These are phyloP conservation scores for Basidiobolus heterosporus DNA, from an alignment of 371 early-diverging fungal genomes.

Conservation along the genomic window DNA sequence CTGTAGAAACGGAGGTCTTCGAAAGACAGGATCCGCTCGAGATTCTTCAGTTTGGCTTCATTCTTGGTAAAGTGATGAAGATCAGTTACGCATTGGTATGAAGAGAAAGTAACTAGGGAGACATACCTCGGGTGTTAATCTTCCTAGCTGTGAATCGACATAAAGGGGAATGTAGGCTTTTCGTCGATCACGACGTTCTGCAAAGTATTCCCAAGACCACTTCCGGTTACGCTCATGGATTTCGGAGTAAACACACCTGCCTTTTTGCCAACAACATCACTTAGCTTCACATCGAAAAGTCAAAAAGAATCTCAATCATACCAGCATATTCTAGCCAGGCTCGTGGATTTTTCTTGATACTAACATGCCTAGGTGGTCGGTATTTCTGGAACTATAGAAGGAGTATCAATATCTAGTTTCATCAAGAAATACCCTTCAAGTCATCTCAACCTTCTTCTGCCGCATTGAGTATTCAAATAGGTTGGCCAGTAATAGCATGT, in stretches of 20 bases:
- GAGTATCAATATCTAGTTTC: background rate
- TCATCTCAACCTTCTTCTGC: conserved; percentile 35
- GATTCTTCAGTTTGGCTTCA: conserved; percentile 27
- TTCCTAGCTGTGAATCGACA: conserved; percentile 42
- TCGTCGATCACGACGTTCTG: conserved; percentile 69
- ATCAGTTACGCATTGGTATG: background rate
- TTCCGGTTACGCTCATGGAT: conserved; percentile 69
- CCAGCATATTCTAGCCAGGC: conserved; percentile 82
- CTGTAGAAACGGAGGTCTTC: conserved; percentile 84
- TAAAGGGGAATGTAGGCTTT: conserved; percentile 63
- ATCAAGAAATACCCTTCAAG: background rate
- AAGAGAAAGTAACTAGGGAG: background rate
- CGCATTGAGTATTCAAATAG: conserved; percentile 61
- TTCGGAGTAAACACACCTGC: conserved; percentile 51
- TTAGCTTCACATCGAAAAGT: background rate
- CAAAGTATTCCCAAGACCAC: conserved; percentile 77
- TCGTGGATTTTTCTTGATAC: conserved; percentile 60
- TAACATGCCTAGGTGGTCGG: conserved; percentile 56
- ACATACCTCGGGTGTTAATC: conserved; percentile 14
- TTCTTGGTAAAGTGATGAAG: conserved; percentile 22
- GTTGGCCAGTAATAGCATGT: conserved; percentile 59
- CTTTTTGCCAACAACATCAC: conserved; percentile 2
- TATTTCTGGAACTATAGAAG: conserved; percentile 53
- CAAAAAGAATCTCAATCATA: conserved; percentile 11
- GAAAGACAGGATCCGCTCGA: conserved; percentile 67